Evolutionary conservation across 495 filamentous ascomycete species (phyloP), one percentile per base, ranked within the genome.

Genomic region (Sporormia fimetaria): DNA sequence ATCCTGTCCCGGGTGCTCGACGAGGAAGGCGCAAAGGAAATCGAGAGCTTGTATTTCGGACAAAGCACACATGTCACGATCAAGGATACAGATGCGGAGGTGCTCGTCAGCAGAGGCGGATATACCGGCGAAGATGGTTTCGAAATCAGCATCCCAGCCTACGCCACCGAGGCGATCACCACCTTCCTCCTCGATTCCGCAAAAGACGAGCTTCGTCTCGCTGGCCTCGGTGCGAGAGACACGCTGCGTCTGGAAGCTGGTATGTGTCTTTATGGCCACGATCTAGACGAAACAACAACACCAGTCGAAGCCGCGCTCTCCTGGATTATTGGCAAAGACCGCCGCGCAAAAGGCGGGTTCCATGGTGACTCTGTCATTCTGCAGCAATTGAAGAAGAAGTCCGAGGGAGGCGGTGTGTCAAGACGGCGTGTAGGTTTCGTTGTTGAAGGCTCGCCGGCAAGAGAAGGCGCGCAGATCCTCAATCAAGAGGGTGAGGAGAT

Each of bases 41-140:
- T 96, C 37, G 64, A 63, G 41, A 70, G 67, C 27, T 60, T 95
- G 32, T 82, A 82, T 63, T 96, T 96, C 59, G 88, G 90, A 37
- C 73, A 80, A 41, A 76, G 70, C 37, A 74, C 69, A 32, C 68
- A 66, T 42, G 60, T 76, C 12, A 62, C 66, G 45, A 61, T 81
- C 15, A 69, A 63, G 17, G 54, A 77, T 11, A 40, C 40, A 1
- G 43, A 46, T 41, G 59, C 60, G 21, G 54, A 61, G 31, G 63
- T 94, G 23, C 70, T 92, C 14, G 75, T 93, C 50, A 86, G 81
- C 48, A 72, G 90, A 28, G 88, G 80, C 8, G 90, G 90, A 1
- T 98, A 98, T 64, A 98, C 90, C 0, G 90, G 90, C 40, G 90
- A 98, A 65, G 90, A 98, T 58, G 90, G 90, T 18, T 98, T 98